Evolutionary conservation across 495 filamentous ascomycete genomes (phyloP).

Genomic region (Cladorrhinum samala): DNA sequence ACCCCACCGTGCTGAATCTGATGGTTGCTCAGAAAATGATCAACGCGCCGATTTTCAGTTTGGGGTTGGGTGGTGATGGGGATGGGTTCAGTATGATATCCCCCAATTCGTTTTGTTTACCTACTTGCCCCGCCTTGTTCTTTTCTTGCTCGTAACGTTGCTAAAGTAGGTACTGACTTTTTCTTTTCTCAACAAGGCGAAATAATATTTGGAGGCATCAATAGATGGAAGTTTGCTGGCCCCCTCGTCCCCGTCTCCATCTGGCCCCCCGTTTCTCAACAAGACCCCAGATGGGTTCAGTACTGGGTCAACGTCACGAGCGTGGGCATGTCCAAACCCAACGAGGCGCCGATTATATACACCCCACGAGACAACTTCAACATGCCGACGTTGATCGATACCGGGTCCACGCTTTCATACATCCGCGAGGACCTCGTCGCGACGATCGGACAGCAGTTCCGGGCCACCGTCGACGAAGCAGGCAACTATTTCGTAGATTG

Average conservation of each 20-base stretch:
- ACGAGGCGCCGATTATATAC: conserved; percentile 20
- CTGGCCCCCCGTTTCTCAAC: conserved; percentile 36
- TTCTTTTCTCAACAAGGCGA: too few species aligned
- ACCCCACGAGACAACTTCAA: conserved; percentile 29
- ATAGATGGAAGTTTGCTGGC: conserved; percentile 38
- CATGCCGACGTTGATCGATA: conserved; percentile 36
- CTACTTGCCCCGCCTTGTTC: too few species aligned
- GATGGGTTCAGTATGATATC: conserved; percentile 36
- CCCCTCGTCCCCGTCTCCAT: conserved; percentile 37
- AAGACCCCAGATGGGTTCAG: conserved; percentile 31
- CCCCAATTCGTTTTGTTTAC: too few species aligned
- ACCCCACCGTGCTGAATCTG: conserved; percentile 60
- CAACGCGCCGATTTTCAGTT: conserved; percentile 65
- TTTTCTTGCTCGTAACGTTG: too few species aligned
- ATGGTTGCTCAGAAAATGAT: conserved; percentile 57
- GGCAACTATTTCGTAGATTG: conserved; percentile 39
- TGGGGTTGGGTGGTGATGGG: conserved; percentile 52
- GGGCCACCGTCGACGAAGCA: conserved; percentile 27
- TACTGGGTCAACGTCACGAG: conserved; percentile 42
- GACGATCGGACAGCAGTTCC: conserved; percentile 28
- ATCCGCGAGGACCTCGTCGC: conserved; percentile 33
- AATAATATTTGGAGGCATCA: conserved; percentile 41
- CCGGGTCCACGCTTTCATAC: conserved; percentile 38
- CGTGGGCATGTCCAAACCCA: conserved; percentile 31
- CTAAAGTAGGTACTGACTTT: too few species aligned